phyloP scores from a whole-genome alignment of 139 green algal species.

The Micromonas pusilla region DNA sequence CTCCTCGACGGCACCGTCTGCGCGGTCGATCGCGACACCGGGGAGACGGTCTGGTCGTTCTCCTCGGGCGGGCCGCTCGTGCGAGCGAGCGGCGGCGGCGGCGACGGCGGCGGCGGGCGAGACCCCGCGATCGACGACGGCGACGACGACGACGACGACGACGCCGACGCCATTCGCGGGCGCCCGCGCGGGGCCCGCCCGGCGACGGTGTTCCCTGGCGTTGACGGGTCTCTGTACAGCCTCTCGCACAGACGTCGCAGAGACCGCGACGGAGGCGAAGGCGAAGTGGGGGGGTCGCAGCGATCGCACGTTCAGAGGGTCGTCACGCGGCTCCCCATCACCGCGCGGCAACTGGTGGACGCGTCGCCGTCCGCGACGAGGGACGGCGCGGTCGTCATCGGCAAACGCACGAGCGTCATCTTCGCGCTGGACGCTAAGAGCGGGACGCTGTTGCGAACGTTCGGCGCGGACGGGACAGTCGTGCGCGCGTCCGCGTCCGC shows the following conservation, averaged over 20 bases:
- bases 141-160: neutral
- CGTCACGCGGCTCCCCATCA: constrained; percentile 68
- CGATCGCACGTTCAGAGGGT: too few relatives aligned
- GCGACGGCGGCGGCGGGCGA: neutral
- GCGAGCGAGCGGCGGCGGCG: neutral
- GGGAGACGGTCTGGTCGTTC: constrained; percentile 64
- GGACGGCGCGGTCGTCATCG: constrained; percentile 78
- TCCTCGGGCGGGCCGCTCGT: constrained; percentile 70
- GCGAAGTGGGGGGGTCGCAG: too few relatives aligned
- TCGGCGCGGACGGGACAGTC: neutral
- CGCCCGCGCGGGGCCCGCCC: constrained; percentile 4
- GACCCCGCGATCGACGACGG: neutral
- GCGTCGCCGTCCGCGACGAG: constrained; percentile 61
- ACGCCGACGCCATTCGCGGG: neutral
- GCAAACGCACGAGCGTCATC: constrained; percentile 55
- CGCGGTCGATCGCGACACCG: constrained; percentile 57
- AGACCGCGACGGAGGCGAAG: too few relatives aligned
- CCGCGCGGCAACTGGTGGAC: constrained; percentile 75
- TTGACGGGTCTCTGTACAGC: constrained; percentile 83
- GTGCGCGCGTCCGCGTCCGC: neutral
- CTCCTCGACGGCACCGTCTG: constrained; percentile 73
- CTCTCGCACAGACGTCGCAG: too few relatives aligned
- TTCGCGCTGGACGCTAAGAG: constrained; percentile 67
- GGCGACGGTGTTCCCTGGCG: constrained; percentile 69
- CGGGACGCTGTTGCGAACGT: constrained; percentile 35